Base-by-base conservation (phyloP, 176 grass and related monocot genomes). In the Carex kokanica region DNA sequence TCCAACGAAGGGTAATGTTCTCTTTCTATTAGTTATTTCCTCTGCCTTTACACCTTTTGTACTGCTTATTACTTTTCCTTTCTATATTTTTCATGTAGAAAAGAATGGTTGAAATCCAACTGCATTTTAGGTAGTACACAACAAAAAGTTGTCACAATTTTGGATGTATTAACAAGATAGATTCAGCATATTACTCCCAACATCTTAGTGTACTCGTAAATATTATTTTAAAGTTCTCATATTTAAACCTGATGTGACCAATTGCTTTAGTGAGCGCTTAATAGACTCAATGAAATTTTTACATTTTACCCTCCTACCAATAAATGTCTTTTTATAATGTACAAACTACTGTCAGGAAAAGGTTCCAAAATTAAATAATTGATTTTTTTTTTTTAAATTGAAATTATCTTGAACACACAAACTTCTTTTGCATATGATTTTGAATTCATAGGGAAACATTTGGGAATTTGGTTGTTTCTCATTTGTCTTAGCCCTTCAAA, bases 1-100 rank as follows among this genome's bases (percentile, higher is more conserved):
- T 98, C 87, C 92, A 98, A 91, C 90, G 95, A 98, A 95, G 88
- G 86, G 95, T 98, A 92, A 90, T 80, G 14, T 64, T 58, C 23
- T 64, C 40, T 16, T 51, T 53, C 23, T 41, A 81, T 41, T 6
- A 78, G 4, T 21, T 43, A 71, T 69, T 13, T 68, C 8, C 2
- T 32, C 31, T 55, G 49, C 49, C 2, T 32, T 77, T 54, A 32
- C 13, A 74, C 47, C 49, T 29, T 54, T 20, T 70, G 5, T 56
- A 29, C 45, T 55, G 24, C 55, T 29, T 23, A 77, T 55, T 49
- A 20, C 38, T 73, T 77, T 32, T 55, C 20, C 49, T 53, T 55
- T 29, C 23, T 55, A 9, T 75, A 53, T 9, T 54, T 38, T 77
- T 77, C 73, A 77, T 77, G n/a, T 54, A 77, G 24, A 75, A 75